Evolutionary conservation across 495 filamentous ascomycete species (phyloP).

Genomic region (Hypoxylon lenormandii): DNA sequence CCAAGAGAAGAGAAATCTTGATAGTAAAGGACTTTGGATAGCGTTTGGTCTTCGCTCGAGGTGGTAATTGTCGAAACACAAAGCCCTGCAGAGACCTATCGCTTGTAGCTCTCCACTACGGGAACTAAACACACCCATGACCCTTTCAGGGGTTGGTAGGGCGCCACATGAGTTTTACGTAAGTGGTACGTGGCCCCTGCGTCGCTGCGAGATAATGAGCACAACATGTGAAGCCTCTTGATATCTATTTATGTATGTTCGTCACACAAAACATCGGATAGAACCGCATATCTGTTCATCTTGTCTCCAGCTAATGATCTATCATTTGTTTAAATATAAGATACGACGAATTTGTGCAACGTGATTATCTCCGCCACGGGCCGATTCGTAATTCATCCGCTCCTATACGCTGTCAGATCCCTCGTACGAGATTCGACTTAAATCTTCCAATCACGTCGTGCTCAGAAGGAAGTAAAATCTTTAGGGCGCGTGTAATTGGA

Average conservation of each 20-base stretch:
- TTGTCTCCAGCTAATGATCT: too few relatives aligned
- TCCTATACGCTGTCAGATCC: too few relatives aligned
- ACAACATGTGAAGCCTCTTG: neutral
- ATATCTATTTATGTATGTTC: neutral
- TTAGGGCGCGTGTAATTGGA: too few relatives aligned
- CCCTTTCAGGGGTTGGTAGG: slow-evolving; percentile 19
- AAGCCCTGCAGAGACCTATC: slow-evolving; percentile 1
- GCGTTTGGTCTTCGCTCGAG: neutral
- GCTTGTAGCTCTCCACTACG: slow-evolving; percentile 6
- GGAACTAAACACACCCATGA: slow-evolving; percentile 7
- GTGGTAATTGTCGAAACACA: neutral
- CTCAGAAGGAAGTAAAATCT: too few relatives aligned
- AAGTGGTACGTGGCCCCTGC: slow-evolving; percentile 32
- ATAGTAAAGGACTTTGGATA: neutral
- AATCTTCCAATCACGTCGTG: too few relatives aligned
- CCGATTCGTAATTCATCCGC: too few relatives aligned
- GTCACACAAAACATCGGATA: too few relatives aligned
- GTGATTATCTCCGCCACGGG: too few relatives aligned
- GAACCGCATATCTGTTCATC: too few relatives aligned
- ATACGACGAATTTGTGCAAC: too few relatives aligned
- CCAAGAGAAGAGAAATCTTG: neutral
- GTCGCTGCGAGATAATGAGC: neutral
- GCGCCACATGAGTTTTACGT: slow-evolving; percentile 13
- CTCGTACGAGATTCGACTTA: too few relatives aligned
- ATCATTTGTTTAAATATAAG: too few relatives aligned